A percentile compares a stretch with the other conserved stretches of the same genome.
phyloP scores from a whole-genome alignment of 2,329 filamentous ascomycete genomes.

The Cytospora chrysosperma region DNA sequence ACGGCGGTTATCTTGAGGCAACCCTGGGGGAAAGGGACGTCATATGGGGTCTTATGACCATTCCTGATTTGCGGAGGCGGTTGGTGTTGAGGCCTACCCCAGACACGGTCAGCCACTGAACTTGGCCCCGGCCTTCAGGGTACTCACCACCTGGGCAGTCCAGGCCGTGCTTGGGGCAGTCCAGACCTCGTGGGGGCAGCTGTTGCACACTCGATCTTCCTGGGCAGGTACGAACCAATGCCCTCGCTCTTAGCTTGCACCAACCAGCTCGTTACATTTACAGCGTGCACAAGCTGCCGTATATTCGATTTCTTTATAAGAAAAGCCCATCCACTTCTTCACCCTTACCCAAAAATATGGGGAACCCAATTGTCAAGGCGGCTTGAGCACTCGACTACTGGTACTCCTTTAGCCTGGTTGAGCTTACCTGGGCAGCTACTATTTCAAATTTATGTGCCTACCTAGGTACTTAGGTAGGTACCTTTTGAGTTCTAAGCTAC shows the following conservation, averaged over 20 bases:
- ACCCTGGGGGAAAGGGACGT: constrained; percentile 16
- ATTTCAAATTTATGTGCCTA: too few species aligned
- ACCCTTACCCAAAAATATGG: too few species aligned
- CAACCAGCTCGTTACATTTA: constrained; percentile 61
- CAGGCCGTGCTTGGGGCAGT: too few species aligned
- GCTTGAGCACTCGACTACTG: too few species aligned
- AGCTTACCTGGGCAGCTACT: too few species aligned
- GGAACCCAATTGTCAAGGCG: too few species aligned
- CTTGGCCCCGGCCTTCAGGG: neutral
- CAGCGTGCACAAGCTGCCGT: constrained; percentile 47
- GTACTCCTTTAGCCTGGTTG: too few species aligned
- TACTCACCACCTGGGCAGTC: neutral
- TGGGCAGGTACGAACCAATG: constrained; percentile 51
- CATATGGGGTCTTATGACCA: constrained; percentile 17
- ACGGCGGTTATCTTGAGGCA: constrained; percentile 19
- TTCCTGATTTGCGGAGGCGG: constrained; percentile 2
- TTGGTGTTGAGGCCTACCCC: neutral
- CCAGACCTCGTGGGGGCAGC: neutral
- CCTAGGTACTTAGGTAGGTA: too few species aligned
- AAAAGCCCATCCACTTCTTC: too few species aligned
- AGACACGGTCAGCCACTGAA: neutral
- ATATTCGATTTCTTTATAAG: constrained; percentile 29
- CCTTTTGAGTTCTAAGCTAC: too few species aligned
- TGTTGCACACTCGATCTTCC: neutral
- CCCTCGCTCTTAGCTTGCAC: constrained; percentile 52